Percentiles rank a stretch among this genome's conserved stretches.
phyloP scores from a whole-genome alignment of 345 rosid species.

The Excoecaria agallocha region DNA sequence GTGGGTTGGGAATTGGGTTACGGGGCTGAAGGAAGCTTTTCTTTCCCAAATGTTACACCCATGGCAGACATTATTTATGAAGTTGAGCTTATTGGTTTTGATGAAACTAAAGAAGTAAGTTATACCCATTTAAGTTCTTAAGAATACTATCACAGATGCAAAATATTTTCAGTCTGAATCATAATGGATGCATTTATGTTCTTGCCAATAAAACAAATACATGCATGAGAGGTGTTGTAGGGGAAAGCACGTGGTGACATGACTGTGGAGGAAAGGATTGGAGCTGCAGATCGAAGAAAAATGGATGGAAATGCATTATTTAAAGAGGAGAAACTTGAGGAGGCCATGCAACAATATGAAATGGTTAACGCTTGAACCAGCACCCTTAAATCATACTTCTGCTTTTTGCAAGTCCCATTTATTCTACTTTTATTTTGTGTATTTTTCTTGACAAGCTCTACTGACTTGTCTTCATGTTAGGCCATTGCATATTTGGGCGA shows the following conservation, averaged over 20 bases:
- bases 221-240: conserved; percentile 32
- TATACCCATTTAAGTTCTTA: neutral
- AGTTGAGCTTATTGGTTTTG: conserved; percentile 94
- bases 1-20: conserved; percentile 94
- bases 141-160: neutral
- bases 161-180: neutral
- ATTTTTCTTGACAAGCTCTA: conserved; percentile 22
- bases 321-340: conserved; percentile 79
- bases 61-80: conserved; percentile 84
- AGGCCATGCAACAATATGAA: conserved; percentile 98
- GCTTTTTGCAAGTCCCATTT: neutral
- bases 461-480: conserved; percentile 35
- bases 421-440: neutral
- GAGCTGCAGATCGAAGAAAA: conserved; percentile 88
- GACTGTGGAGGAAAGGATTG: conserved; percentile 98
- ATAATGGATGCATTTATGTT: neutral
- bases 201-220: conserved; percentile 7
- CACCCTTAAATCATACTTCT: conserved; percentile 16
- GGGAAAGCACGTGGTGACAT: conserved; percentile 91
- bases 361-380: conserved; percentile 52
- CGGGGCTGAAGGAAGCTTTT: conserved; percentile 93
- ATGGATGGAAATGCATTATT: conserved; percentile 87
- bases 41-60: conserved; percentile 93
- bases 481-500: conserved; percentile 94
- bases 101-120: conserved; percentile 88